These are phyloP conservation scores for Kurtzmaniella quercitrusa DNA, from an alignment of 1,139 yeast species.

Conservation along the genomic window DNA sequence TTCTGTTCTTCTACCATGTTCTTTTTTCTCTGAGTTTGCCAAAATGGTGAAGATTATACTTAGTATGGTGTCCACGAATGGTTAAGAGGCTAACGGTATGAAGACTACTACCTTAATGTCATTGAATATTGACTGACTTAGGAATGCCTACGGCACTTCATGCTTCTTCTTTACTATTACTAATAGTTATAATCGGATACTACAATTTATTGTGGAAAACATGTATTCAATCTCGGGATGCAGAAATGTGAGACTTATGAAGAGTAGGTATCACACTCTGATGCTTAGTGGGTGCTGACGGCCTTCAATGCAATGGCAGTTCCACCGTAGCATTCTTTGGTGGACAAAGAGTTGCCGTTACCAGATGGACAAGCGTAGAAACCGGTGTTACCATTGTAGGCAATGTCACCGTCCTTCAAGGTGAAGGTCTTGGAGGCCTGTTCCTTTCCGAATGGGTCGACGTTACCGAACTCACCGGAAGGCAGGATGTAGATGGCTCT, in stretches of 20 bases:
- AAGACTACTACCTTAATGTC: too few relatives aligned
- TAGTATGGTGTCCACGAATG: too few relatives aligned
- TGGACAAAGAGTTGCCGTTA: constrained; percentile 21
- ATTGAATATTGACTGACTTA: too few relatives aligned
- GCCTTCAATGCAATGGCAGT: constrained; percentile 16
- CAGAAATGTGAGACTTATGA: neutral
- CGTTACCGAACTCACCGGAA: constrained; percentile 28
- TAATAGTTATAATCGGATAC: too few relatives aligned
- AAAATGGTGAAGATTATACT: too few relatives aligned
- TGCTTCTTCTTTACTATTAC: too few relatives aligned
- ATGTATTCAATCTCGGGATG: neutral
- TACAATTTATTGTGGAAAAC: neutral
- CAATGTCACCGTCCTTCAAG: constrained; percentile 19
- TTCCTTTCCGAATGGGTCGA: constrained; percentile 23
- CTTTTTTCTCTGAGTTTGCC: too few relatives aligned
- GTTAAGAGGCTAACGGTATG: too few relatives aligned
- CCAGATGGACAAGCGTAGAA: constrained; percentile 29
- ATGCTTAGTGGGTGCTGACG: neutral
- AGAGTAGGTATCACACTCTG: neutral
- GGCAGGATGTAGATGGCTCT: constrained; percentile 22
- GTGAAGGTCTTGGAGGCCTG: constrained; percentile 22
- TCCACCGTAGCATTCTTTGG: constrained; percentile 25
- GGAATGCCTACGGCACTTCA: too few relatives aligned
- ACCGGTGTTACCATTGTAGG: constrained; percentile 16
- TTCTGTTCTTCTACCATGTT: too few relatives aligned